Percentiles rank a stretch among this genome's conserved stretches.
Evolutionary conservation across 2,329 filamentous ascomycete genomes (phyloP).

Genomic region (Pseudogymnoascus sp.): DNA sequence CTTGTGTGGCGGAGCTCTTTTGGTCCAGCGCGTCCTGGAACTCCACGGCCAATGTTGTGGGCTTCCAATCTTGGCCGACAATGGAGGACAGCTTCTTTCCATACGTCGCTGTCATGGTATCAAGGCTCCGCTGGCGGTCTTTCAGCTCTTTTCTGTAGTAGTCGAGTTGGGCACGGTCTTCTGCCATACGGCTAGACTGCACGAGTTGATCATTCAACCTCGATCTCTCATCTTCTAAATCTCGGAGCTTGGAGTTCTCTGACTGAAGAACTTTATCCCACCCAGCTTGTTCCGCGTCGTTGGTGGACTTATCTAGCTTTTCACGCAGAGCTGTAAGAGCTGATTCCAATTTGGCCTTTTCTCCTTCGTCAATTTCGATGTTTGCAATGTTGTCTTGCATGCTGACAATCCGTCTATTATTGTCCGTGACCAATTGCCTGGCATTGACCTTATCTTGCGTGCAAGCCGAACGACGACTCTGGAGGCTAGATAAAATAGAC

Average conservation of each 20-base stretch:
- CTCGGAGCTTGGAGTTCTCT: constrained; percentile 56
- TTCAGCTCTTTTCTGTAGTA: constrained; percentile 72
- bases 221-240: constrained; percentile 64
- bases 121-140: constrained; percentile 64
- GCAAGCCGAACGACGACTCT: constrained; percentile 63
- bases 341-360: constrained; percentile 67
- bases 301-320: constrained; percentile 53
- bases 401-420: constrained; percentile 60
- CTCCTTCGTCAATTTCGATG: constrained; percentile 81
- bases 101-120: constrained; percentile 71
- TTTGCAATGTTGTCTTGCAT: constrained; percentile 62
- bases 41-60: constrained; percentile 59
- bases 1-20: constrained; percentile 50
- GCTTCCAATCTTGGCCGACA: constrained; percentile 60
- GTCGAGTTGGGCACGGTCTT: constrained; percentile 77
- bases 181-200: constrained; percentile 71
- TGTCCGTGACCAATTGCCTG: constrained; percentile 62
- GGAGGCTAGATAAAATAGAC: constrained; percentile 61
- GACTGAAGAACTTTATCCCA: constrained; percentile 65
- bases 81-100: constrained; percentile 58
- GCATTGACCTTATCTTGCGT: constrained; percentile 68
- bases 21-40: constrained; percentile 58
- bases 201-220: constrained; percentile 72
- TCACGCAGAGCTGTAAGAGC: constrained; percentile 62
- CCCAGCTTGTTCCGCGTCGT: constrained; percentile 53